A percentile compares a stretch with the other conserved stretches of the same genome.
phyloP scores from a whole-genome alignment of 768 basidiomycete genomes.

The Serendipita vermifera region DNA sequence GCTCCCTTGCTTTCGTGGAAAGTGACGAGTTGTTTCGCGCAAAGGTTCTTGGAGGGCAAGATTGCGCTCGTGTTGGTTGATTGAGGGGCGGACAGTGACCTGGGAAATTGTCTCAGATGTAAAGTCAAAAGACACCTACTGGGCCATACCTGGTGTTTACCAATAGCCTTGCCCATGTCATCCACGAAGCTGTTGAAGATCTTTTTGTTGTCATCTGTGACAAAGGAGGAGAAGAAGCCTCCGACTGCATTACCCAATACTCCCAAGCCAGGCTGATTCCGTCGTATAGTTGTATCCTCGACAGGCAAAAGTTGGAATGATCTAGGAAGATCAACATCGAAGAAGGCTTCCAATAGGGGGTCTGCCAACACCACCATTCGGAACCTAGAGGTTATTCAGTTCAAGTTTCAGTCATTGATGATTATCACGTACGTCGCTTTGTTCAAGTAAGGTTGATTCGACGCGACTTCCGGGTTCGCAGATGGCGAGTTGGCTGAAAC shows the following conservation, averaged over 20 bases:
- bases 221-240: slow-evolving; percentile 79
- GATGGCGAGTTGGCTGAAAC: slow-evolving; percentile 26
- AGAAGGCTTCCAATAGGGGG: slow-evolving; percentile 92
- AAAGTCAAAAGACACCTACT: not conserved
- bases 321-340: slow-evolving; percentile 77
- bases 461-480: slow-evolving; percentile 38
- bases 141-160: slow-evolving; percentile 64
- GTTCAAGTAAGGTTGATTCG: slow-evolving; percentile 87
- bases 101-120: slow-evolving; percentile 18
- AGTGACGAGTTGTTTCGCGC: slow-evolving; percentile 41
- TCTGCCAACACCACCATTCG: slow-evolving; percentile 98
- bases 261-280: slow-evolving; percentile 36
- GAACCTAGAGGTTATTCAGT: slow-evolving; percentile 42
- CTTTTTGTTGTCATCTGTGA: slow-evolving; percentile 85
- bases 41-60: slow-evolving; percentile 62
- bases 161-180: slow-evolving; percentile 87
- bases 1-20: slow-evolving; percentile 19
- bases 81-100: slow-evolving; percentile 67
- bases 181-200: slow-evolving; percentile 89
- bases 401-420: slow-evolving; percentile 4
- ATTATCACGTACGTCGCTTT: slow-evolving; percentile 53
- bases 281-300: slow-evolving; percentile 35
- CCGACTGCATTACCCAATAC: slow-evolving; percentile 34
- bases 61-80: slow-evolving; percentile 64
- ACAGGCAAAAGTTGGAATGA: slow-evolving; percentile 73